phyloP scores from a whole-genome alignment of 352 stramenopile genomes.

The Pythium phragmitis region DNA sequence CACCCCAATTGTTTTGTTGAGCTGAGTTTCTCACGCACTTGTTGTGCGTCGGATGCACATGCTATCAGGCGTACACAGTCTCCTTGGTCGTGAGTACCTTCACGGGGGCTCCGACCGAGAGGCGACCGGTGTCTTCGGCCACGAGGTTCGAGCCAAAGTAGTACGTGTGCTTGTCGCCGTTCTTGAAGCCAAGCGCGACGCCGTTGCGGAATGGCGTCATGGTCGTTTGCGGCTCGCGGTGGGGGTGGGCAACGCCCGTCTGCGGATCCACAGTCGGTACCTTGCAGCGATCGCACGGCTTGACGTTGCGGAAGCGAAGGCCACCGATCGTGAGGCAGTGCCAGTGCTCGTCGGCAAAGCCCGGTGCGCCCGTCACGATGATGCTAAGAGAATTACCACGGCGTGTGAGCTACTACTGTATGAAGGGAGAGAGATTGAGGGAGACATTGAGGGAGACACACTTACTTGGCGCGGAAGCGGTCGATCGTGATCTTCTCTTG shows the following conservation, averaged over 20 bases:
- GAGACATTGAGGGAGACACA: not conserved
- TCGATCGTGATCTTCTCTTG: conserved; percentile 66
- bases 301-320: conserved; percentile 67
- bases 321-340: conserved; percentile 55
- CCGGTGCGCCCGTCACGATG: conserved; percentile 55
- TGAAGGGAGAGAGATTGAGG: not conserved
- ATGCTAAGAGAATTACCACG: conserved; percentile 39
- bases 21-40: no score
- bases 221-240: conserved; percentile 50
- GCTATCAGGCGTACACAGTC: conserved; percentile 42
- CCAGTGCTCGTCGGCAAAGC: conserved; percentile 80
- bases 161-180: conserved; percentile 46
- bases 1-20: conserved; percentile 5
- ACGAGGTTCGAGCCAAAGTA: conserved; percentile 85
- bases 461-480: conserved; percentile 80
- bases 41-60: no score
- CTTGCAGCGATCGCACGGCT: conserved; percentile 70
- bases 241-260: conserved; percentile 47
- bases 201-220: conserved; percentile 62
- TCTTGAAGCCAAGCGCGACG: conserved; percentile 51
- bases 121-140: conserved; percentile 32
- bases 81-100: conserved; percentile 73
- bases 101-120: conserved; percentile 48
- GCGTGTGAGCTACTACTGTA: not conserved
- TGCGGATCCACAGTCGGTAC: conserved; percentile 75